These are phyloP conservation scores for Ramalina peruviana DNA, from an alignment of 495 filamentous ascomycete species.

Conservation along the genomic window DNA sequence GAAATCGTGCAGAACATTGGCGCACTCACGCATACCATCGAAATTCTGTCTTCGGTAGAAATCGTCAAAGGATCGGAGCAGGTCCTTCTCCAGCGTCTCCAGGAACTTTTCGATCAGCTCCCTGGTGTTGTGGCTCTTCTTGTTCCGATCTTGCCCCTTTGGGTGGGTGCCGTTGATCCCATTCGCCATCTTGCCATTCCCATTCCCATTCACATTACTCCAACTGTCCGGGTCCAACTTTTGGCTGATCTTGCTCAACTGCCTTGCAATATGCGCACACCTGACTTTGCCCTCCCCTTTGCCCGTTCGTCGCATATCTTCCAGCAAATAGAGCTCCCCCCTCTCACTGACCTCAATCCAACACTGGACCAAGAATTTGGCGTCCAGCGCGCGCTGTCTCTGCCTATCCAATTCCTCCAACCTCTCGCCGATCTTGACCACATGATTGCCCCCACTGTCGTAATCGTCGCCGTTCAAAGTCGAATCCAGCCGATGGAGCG, in stretches of 20 bases:
- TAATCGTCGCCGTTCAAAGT: slow-evolving; percentile 48
- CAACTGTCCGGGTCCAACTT: slow-evolving; percentile 63
- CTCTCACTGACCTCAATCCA: slow-evolving; percentile 86
- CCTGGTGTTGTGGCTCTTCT: slow-evolving; percentile 47
- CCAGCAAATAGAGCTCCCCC: slow-evolving; percentile 63
- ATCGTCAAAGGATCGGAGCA: slow-evolving; percentile 91
- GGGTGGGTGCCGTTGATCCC: slow-evolving; percentile 36
- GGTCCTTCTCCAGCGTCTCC: slow-evolving; percentile 86
- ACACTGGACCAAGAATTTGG: slow-evolving; percentile 87
- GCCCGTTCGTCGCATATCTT: slow-evolving; percentile 65
- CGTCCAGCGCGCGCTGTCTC: slow-evolving; percentile 75
- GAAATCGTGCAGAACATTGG: slow-evolving; percentile 88
- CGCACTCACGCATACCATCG: slow-evolving; percentile 91
- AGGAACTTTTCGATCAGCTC: slow-evolving; percentile 95
- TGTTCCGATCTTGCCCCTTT: slow-evolving; percentile 23
- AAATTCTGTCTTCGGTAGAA: slow-evolving; percentile 89
- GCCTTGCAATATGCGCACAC: slow-evolving; percentile 79
- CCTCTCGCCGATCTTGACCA: slow-evolving; percentile 87
- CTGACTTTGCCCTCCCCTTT: slow-evolving; percentile 75
- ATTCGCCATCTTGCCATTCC: slow-evolving; percentile 33
- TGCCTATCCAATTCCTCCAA: slow-evolving; percentile 91
- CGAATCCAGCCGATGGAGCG: slow-evolving; percentile 77
- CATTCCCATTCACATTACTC: slow-evolving; percentile 41
- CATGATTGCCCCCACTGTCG: slow-evolving; percentile 63
- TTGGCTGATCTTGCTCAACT: slow-evolving; percentile 77